A percentile compares a stretch with the other conserved stretches of the same genome.
These are phyloP conservation scores for Simplicillium aogashimaense DNA, from an alignment of 2,329 filamentous ascomycete genomes.

Conservation along the genomic window DNA sequence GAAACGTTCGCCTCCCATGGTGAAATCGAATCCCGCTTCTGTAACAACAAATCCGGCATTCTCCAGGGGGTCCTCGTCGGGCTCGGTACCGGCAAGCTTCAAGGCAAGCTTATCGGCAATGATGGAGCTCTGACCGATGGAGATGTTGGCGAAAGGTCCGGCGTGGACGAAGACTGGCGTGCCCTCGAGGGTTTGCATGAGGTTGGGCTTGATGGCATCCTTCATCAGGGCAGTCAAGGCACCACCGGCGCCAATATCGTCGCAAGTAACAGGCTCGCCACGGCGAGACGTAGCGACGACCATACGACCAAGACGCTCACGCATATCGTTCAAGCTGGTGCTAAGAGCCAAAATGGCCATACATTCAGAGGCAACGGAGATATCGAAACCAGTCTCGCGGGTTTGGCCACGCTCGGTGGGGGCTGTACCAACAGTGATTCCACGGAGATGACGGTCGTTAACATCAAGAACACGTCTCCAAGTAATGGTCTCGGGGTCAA, in stretches of 20 bases:
- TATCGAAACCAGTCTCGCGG: constrained; percentile 90
- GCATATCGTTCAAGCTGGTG: constrained; percentile 78
- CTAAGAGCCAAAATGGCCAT: constrained; percentile 97
- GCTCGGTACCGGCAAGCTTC: constrained; percentile 90
- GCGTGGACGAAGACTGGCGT: constrained; percentile 97
- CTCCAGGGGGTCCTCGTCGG: constrained; percentile 71
- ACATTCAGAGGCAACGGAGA: constrained; percentile 93
- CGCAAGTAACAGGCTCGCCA: constrained; percentile 89
- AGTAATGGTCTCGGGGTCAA: constrained; percentile 93
- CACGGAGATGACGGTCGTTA: constrained; percentile 88
- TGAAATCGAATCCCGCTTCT: constrained; percentile 97
- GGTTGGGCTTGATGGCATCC: constrained; percentile 96
- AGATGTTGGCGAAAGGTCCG: constrained; percentile 96
- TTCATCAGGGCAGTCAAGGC: constrained; percentile 92
- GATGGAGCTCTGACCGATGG: constrained; percentile 91
- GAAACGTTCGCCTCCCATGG: constrained; percentile 98
- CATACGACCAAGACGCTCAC: constrained; percentile 89
- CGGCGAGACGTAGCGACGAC: constrained; percentile 79
- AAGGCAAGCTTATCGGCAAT: constrained; percentile 91
- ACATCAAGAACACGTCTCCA: constrained; percentile 96
- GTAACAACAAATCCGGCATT: constrained; percentile 92
- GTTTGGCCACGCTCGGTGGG: constrained; percentile 83
- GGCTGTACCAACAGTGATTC: constrained; percentile 80
- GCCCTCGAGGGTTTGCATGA: constrained; percentile 97
- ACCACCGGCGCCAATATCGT: constrained; percentile 88